Percentiles rank a stretch among this genome's conserved stretches.
phyloP scores from a whole-genome alignment of 306 rosid genomes.

The Fagus sylvatica region DNA sequence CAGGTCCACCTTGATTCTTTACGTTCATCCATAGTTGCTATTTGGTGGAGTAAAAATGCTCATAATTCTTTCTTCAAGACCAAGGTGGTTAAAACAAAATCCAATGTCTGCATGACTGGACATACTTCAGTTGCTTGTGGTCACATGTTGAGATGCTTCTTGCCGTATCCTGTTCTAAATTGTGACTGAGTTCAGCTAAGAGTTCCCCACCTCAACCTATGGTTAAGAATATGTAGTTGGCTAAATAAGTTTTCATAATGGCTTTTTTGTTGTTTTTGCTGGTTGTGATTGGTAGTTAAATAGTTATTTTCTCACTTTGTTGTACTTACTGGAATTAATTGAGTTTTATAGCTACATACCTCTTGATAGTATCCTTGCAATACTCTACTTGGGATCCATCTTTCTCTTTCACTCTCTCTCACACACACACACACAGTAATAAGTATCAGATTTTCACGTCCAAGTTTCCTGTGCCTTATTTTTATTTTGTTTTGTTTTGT shows the following conservation, averaged over 20 bases:
- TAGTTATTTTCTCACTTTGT: background rate
- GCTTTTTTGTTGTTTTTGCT: background rate
- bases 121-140: background rate
- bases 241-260: background rate
- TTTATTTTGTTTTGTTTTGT: too few species aligned
- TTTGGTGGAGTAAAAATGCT: constrained; percentile 15
- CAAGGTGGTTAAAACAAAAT: constrained; percentile 8
- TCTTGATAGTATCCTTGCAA: background rate
- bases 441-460: background rate
- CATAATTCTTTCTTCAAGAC: constrained; percentile 13
- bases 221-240: background rate
- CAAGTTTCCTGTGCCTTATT: background rate
- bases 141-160: background rate
- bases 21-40: constrained; percentile 13
- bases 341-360: background rate
- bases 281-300: background rate
- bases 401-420: background rate
- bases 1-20: constrained; percentile 63
- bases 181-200: background rate
- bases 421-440: background rate
- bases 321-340: background rate
- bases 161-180: background rate
- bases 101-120: background rate
- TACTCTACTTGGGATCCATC: background rate
- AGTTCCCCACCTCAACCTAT: background rate